Evolutionary conservation across 352 stramenopile species (phyloP).

Genomic region (Hyphochytrium catenoides): DNA sequence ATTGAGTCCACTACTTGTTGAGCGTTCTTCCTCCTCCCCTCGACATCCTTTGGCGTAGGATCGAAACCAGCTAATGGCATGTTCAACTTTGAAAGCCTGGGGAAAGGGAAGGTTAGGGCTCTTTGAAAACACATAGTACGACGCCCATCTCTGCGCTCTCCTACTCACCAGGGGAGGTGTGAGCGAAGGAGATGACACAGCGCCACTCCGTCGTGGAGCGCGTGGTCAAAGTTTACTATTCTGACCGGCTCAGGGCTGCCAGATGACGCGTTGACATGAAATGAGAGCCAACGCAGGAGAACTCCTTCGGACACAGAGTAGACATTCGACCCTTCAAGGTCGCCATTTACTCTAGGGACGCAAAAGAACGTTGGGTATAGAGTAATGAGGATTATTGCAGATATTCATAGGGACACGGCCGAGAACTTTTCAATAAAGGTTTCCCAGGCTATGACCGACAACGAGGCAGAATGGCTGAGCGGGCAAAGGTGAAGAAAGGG

Average conservation of each 20-base stretch:
- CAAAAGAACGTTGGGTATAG: slow-evolving; percentile 1
- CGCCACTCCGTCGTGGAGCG: slow-evolving; percentile 38
- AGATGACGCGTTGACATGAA: slow-evolving; percentile 16
- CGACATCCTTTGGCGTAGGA: slow-evolving; percentile 8
- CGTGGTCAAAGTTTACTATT: slow-evolving; percentile 24
- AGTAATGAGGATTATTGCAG: too few relatives aligned
- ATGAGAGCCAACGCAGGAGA: slow-evolving; percentile 66
- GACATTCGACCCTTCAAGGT: slow-evolving; percentile 52
- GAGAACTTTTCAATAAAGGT: too few relatives aligned
- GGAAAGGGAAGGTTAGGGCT: too few relatives aligned
- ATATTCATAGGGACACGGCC: too few relatives aligned
- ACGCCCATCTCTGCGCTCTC: too few relatives aligned
- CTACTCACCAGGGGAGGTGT: too few relatives aligned
- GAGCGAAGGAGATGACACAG: slow-evolving; percentile 58
- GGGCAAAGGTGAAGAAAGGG: too few relatives aligned
- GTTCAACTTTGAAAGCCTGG: slow-evolving; percentile 30
- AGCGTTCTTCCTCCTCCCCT: slow-evolving; percentile 29
- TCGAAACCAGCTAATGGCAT: slow-evolving; percentile 42
- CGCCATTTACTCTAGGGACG: slow-evolving; percentile 4
- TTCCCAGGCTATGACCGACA: too few relatives aligned
- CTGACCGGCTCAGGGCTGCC: slow-evolving; percentile 12
- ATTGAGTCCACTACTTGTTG: slow-evolving; percentile 28
- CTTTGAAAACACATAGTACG: too few relatives aligned
- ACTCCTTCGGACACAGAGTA: slow-evolving; percentile 73
- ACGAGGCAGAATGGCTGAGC: too few relatives aligned